Base-by-base conservation (phyloP, 2,329 filamentous ascomycete species). In the Biscogniauxia sp. region DNA sequence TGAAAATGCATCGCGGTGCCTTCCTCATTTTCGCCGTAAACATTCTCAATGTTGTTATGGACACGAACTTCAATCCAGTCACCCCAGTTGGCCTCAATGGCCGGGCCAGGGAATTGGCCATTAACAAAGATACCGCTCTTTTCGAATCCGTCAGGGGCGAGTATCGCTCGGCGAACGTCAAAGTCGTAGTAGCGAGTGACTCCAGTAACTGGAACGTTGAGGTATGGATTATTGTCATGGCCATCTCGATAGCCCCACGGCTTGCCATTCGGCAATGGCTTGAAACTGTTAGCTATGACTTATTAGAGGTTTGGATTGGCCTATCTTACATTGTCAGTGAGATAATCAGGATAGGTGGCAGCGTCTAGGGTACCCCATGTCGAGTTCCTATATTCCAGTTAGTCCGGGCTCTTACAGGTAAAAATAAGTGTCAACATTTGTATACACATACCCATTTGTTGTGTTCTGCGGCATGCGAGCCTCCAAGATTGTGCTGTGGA, bases 1-100 rank as follows among this genome's bases (percentile, higher is more conserved):
- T 91, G 88, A 71, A 87, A 91, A 70, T 91, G 88, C 28, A 91
- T 76, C 58, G 78, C 81, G 20, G 84, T 85, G n/a, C 76, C 81
- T 66, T 88, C 79, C 1, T 9, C 57, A 20, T 55, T 55, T 3
- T 9, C 25, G 20, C 20, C 32, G 1, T 85, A 77, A n/a, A 80
- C 77, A 70, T 91, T 90, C 72, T 85, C 79, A 57, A 89, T 80
- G 50, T 88, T 83, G 61, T 80, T 80, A 50, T 72, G 56, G 20
- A 78, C 68, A 59, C 76, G 79, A 32, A 79, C 70, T 25, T 77
- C 64, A 52, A 78, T 28, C 23, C 69, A 72, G 53, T 82, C 80
- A 28, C 75, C 75, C 74, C 74, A 76, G 57, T 75, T 70, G 17
- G 75, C 79, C 20, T 75, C 72, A 54, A 84, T 77, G 13, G 73